Percentiles rank a stretch among this genome's conserved stretches.
phyloP scores from a whole-genome alignment of 345 rosid genomes.

The Aegle marmelos region DNA sequence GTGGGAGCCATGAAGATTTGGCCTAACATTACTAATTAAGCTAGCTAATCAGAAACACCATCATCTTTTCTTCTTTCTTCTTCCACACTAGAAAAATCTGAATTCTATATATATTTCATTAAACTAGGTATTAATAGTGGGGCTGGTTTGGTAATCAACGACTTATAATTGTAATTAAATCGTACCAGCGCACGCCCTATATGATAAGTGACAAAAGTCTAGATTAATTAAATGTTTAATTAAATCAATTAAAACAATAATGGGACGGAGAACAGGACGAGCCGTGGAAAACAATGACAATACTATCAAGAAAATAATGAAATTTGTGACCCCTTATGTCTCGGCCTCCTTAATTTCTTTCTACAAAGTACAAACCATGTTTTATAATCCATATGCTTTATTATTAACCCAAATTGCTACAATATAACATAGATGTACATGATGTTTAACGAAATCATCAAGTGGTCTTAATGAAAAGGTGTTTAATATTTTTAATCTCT shows the following conservation, averaged over 20 bases:
- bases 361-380: neutral
- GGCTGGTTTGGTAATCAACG: conserved; percentile 23
- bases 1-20: conserved; percentile 37
- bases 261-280: conserved; percentile 28
- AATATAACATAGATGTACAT: neutral
- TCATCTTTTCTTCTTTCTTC: neutral
- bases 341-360: neutral
- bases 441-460: too few relatives aligned
- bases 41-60: neutral
- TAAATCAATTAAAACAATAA: neutral
- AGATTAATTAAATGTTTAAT: neutral
- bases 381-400: neutral
- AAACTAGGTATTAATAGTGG: conserved; percentile 4
- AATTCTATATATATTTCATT: neutral
- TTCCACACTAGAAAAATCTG: conserved; percentile 21
- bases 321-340: neutral
- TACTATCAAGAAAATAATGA: neutral
- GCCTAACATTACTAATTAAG: conserved; percentile 13
- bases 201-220: conserved; percentile 12
- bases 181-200: conserved; percentile 2
- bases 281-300: conserved; percentile 6
- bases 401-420: neutral
- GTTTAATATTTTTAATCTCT: too few relatives aligned
- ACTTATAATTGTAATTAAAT: conserved; percentile 18
- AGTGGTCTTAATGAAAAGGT: neutral